Conservation (phyloP, 1,284 basidiomycete genomes). For the Amylostereum chailletii region DNA sequence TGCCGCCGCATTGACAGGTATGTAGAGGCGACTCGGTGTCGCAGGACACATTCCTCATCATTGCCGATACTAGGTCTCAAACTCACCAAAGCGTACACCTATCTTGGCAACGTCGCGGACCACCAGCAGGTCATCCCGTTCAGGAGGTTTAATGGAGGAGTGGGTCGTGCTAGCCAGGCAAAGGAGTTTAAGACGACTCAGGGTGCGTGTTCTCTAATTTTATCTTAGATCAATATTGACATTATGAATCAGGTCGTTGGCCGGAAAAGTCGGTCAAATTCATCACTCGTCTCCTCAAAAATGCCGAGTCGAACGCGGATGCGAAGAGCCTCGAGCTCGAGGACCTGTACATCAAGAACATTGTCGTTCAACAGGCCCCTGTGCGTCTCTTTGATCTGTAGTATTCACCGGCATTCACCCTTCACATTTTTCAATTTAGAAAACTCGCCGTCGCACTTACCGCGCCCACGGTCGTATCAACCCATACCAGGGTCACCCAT, state of each 20-base stretch:
- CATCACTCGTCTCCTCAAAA: conserved; percentile 93
- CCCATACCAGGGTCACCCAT: conserved; percentile 87
- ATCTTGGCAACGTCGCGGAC: conserved; percentile 91
- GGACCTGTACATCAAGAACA: conserved; percentile 93
- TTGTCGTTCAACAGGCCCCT: conserved; percentile 97
- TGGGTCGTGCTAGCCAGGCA: conserved; percentile 95
- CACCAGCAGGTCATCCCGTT: conserved; percentile 98
- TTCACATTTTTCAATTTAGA: conserved; percentile 35
- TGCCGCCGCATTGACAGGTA: conserved; percentile 79
- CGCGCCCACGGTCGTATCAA: conserved; percentile 96
- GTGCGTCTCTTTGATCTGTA: conserved; percentile 35
- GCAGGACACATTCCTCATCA: neutral
- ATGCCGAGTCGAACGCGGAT: conserved; percentile 98
- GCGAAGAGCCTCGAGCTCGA: conserved; percentile 94
- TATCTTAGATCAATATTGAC: neutral
- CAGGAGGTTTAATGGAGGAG: conserved; percentile 94
- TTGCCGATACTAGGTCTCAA: conserved; percentile 65
- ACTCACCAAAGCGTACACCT: conserved; percentile 92
- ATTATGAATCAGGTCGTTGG: conserved; percentile 78
- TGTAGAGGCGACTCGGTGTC: conserved; percentile 16
- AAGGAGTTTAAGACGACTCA: conserved; percentile 97
- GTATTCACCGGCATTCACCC: conserved; percentile 1
- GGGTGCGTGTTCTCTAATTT: conserved; percentile 46
- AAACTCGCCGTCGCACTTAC: conserved; percentile 99
- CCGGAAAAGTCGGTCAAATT: conserved; percentile 99